Evolutionary conservation across 345 rosid species (phyloP).

Genomic region (Euphorbia peplus): DNA sequence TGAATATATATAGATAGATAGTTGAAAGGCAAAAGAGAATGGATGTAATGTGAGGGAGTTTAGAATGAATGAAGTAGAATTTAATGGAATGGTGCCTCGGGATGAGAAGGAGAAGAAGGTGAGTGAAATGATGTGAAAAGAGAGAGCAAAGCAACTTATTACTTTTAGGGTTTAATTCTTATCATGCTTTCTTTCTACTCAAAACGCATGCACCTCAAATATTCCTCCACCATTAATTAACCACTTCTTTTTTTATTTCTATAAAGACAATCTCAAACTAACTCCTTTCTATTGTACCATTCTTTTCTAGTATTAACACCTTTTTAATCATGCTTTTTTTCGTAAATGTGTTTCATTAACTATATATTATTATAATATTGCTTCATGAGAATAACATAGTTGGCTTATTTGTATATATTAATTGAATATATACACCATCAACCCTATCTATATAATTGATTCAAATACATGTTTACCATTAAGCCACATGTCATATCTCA

Average conservation of each 20-base stretch:
- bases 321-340: slow-evolving; percentile 33
- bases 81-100: slow-evolving; percentile 49
- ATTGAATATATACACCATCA: too few species aligned
- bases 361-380: background rate
- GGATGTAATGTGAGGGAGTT: background rate
- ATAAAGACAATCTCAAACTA: background rate
- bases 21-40: background rate
- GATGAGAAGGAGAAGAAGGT: slow-evolving; percentile 54
- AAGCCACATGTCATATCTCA: too few species aligned
- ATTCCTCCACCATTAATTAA: slow-evolving; percentile 33
- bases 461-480: too few species aligned
- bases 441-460: background rate
- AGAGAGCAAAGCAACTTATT: slow-evolving; percentile 33
- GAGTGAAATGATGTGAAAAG: slow-evolving; percentile 66
- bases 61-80: slow-evolving; percentile 5
- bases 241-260: background rate
- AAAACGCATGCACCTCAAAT: slow-evolving; percentile 52
- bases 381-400: slow-evolving; percentile 25
- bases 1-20: background rate
- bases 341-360: too few species aligned
- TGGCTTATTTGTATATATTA: slow-evolving; percentile 43
- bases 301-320: slow-evolving; percentile 21
- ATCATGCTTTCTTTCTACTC: slow-evolving; percentile 58
- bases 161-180: slow-evolving; percentile 50
- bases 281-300: slow-evolving; percentile 33